Percentiles rank a stretch among this genome's conserved stretches.
phyloP scores from a whole-genome alignment of 352 stramenopile species.

The Pythium myriotylum region DNA sequence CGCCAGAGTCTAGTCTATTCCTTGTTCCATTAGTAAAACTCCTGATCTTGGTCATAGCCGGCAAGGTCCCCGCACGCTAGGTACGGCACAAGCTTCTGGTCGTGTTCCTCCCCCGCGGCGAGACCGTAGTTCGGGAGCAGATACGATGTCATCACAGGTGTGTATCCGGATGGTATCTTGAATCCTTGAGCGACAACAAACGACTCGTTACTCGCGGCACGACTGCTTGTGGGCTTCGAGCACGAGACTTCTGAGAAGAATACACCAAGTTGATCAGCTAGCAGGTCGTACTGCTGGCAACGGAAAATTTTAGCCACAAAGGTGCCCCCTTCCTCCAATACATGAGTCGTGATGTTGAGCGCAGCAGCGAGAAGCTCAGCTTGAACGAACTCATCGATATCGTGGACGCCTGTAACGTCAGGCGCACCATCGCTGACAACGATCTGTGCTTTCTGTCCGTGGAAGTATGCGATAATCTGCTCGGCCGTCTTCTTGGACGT shows the following conservation, averaged over 20 bases:
- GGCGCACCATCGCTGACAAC: constrained; percentile 99
- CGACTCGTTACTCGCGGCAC: constrained; percentile 94
- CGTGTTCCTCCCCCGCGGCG: constrained; percentile 43
- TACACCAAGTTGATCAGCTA: constrained; percentile 95
- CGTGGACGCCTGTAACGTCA: constrained; percentile 99
- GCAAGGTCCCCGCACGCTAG: constrained; percentile 92
- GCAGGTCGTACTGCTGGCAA: constrained; percentile 94
- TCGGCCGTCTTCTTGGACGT: constrained; percentile 95
- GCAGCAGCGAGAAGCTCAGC: constrained; percentile 95
- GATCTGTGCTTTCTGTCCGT: constrained; percentile 93
- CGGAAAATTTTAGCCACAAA: constrained; percentile 99
- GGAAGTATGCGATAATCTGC: constrained; percentile 95
- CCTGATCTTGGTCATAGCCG: constrained; percentile 83
- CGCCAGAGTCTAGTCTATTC: constrained; percentile 35
- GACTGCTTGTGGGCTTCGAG: constrained; percentile 97
- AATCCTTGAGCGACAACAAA: constrained; percentile 98
- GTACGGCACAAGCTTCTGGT: constrained; percentile 86
- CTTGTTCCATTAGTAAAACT: constrained; percentile 38
- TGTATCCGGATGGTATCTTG: constrained; percentile 74
- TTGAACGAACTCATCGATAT: constrained; percentile 99
- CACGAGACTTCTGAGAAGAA: constrained; percentile 96
- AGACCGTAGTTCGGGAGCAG: constrained; percentile 69
- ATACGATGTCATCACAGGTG: constrained; percentile 87
- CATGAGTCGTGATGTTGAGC: constrained; percentile 98
- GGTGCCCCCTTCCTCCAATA: constrained; percentile 91